These are phyloP conservation scores for Debaryomycetaceae sp. DNA, from an alignment of 1,139 yeast genomes.

Conservation along the genomic window DNA sequence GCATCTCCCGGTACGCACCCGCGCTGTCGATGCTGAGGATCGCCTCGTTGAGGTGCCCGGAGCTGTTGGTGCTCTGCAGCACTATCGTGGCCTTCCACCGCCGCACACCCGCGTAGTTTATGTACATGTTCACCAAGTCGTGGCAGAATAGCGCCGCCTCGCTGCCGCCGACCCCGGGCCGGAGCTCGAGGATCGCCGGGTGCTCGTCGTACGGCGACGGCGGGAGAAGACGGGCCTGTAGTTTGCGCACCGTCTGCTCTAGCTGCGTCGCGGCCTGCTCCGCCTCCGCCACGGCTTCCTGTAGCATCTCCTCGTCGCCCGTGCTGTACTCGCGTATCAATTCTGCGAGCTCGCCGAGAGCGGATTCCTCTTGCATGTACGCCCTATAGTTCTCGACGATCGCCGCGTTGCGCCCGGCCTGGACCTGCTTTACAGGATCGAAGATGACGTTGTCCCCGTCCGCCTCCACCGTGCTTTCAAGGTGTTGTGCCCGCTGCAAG, in stretches of 20 bases:
- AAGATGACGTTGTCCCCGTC: slow-evolving; percentile 39
- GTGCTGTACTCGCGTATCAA: slow-evolving; percentile 17
- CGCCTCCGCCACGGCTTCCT: slow-evolving; percentile 17
- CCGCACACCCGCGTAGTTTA: slow-evolving; percentile 51
- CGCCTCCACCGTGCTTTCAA: slow-evolving; percentile 41
- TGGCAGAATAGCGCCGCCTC: slow-evolving; percentile 84
- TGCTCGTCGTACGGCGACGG: slow-evolving; percentile 67
- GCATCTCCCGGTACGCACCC: slow-evolving; percentile 62
- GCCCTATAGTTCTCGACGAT: slow-evolving; percentile 42
- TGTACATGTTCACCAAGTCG: slow-evolving; percentile 75
- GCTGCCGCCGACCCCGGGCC: slow-evolving; percentile 96
- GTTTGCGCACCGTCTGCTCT: slow-evolving; percentile 23
- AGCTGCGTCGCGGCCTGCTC: slow-evolving; percentile 23
- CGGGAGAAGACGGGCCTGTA: slow-evolving; percentile 59
- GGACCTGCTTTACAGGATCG: slow-evolving; percentile 44
- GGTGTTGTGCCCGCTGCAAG: slow-evolving; percentile 46
- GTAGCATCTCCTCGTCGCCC: slow-evolving; percentile 20
- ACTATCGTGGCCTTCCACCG: slow-evolving; percentile 60
- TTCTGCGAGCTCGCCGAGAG: slow-evolving; percentile 26
- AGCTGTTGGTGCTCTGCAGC: slow-evolving; percentile 54
- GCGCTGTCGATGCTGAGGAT: slow-evolving; percentile 63
- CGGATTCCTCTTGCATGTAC: slow-evolving; percentile 30
- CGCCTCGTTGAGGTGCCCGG: slow-evolving; percentile 59
- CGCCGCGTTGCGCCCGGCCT: slow-evolving; percentile 43
- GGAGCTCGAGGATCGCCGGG: slow-evolving; percentile 69